Percentiles rank a stretch among this genome's conserved stretches.
Conservation (phyloP, 176 grass and related monocot genomes). For the Lolium perenne region DNA sequence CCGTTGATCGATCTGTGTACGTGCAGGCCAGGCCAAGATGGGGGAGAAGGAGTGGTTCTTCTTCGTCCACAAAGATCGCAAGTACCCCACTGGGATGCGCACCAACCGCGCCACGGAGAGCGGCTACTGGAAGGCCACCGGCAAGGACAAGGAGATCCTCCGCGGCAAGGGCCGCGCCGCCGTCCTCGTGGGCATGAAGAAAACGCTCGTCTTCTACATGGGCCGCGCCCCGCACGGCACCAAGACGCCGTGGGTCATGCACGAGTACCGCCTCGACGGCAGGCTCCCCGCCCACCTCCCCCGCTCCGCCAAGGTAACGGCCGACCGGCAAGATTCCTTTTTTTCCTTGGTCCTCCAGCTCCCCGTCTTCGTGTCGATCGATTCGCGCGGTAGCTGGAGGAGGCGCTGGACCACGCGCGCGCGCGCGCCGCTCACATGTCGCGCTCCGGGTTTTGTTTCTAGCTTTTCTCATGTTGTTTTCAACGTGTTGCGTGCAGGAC, state of each 20-base stretch:
- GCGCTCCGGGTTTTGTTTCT: background rate
- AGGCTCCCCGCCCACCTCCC: constrained; percentile 51
- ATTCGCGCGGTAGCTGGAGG: background rate
- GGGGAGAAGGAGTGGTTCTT: constrained; percentile 94
- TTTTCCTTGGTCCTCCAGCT: too few species aligned
- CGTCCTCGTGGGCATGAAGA: constrained; percentile 93
- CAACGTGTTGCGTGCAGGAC: constrained; percentile 62
- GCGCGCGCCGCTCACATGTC: constrained; percentile 35
- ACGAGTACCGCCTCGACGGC: constrained; percentile 87
- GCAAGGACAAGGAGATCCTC: constrained; percentile 92
- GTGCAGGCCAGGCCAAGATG: constrained; percentile 80
- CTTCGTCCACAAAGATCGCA: constrained; percentile 85
- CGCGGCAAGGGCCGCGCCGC: constrained; percentile 47
- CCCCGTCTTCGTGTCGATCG: background rate
- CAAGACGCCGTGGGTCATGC: constrained; percentile 95
- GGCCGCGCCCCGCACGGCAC: constrained; percentile 82
- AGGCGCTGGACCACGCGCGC: constrained; percentile 7
- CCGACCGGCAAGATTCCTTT: too few species aligned
- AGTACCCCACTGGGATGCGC: constrained; percentile 88
- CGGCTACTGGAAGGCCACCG: constrained; percentile 97
- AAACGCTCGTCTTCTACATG: constrained; percentile 96
- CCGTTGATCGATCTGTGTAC: too few species aligned
- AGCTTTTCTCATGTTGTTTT: background rate
- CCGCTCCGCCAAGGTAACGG: constrained; percentile 63
- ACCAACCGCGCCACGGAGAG: constrained; percentile 81